Evolutionary conservation across 345 rosid genomes (phyloP), one percentile per base, ranked within the genome.

Genomic region (Gossypium turneri): DNA sequence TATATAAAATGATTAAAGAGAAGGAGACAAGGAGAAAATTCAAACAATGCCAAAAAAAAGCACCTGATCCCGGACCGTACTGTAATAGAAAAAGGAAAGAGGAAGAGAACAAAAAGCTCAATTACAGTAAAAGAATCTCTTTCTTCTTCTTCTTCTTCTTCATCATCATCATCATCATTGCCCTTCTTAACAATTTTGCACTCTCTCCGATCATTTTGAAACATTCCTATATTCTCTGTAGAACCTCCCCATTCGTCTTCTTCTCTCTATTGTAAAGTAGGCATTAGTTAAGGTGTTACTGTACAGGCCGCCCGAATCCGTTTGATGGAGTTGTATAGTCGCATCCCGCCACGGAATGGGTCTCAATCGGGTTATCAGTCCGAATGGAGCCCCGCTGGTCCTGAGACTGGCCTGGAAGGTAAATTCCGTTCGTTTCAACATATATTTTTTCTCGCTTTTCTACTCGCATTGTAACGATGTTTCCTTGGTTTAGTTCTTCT

Each of bases 261-360:
- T 68, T 19, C 51, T 63, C 29, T 56, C 29, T 17, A 43, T 43
- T 77, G 76, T 79, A 60, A 69, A 79, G 76, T 80, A 73, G 22
- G 64, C n/a, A 53, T 53, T 53, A 53, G 22, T 53, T 44, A 34
- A 57, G 81, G 74, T 20, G 34, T 20, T 34, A 80, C 87, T 84
- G 92, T 86, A 88, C 80, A 86, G 85, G 11, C 3, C 9, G 8
- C 34, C 77, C 78, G 79, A 62, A 34, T 75, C 63, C 63, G 59
- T 45, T 65, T 19, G 62, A 91, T 91, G 92, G 97, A 90, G 81
- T 78, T 91, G 83, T 94, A 94, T 83, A 90, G 87, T 70, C 90
- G 86, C 56, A 86, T 76, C 82, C 85, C 87, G 55, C 73, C 79
- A 1, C 77, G 85, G 61, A 86, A 83, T 72, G 94, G 86, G 69